Evolutionary conservation across 2,329 filamentous ascomycete genomes (phyloP), one percentile per base, ranked within the genome.

Genomic region (Cladobotryum protrusum): DNA sequence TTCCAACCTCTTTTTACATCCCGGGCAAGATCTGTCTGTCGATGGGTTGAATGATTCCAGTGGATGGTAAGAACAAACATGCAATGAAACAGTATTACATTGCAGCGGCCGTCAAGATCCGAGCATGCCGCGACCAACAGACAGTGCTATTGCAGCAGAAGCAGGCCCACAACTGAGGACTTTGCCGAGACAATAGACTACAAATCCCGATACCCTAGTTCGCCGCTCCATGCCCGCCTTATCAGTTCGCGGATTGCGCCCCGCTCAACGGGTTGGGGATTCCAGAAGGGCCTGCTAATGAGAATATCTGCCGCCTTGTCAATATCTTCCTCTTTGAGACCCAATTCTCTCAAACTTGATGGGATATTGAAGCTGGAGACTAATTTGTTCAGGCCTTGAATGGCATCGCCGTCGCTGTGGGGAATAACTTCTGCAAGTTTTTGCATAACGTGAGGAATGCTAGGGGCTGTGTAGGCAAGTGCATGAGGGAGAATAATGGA

Each of bases 401-500:
- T 73, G 1, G 80, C 78, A 62, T 83, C 78, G 1, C 79, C 79
- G 20, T 82, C 67, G 54, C 76, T 79, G 2, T 67, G 78, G 0
- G 80, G 80, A 9, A 85, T 60, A 2, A 66, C 75, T 2, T 70
- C 70, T 0, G 78, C 79, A 24, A 85, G 60, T 53, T 70, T 70
- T 45, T 65, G 65, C 73, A 83, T 78, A 0, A 71, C 72, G 3
- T 73, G 69, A 0, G 78, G 75, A 2, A 82, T 72, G 0, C 65
- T 67, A 0, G 79, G 77, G 0, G 78, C 76, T 54, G 84, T 84
- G 60, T 84, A 86, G 3, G 81, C 77, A 3, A 85, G 65, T 0
- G 79, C 78, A 57, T 85, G 82, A 0, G 82, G 81, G 7, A 85
- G 67, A 1, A 85, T 73, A 32, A 80, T 76, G 0, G 81, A 81